Conservation (phyloP, 2,329 filamentous ascomycete species). For the Fusarium sp. region DNA sequence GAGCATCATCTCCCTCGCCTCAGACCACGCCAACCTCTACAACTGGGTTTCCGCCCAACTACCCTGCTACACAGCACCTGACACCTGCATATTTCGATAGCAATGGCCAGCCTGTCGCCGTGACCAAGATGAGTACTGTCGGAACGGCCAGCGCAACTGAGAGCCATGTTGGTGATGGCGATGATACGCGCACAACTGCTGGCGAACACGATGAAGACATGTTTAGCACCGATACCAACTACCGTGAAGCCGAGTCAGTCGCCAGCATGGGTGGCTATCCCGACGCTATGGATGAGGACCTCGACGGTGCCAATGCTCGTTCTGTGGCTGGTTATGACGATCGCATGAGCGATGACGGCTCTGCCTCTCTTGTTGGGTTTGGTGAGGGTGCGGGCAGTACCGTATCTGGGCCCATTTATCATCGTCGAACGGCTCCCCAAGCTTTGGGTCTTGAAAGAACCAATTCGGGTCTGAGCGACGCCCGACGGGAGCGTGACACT, state of each 20-base stretch:
- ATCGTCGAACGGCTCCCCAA: conserved; percentile 58
- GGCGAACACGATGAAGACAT: conserved; percentile 73
- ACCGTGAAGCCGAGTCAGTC: conserved; percentile 66
- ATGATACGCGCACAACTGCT: conserved; percentile 61
- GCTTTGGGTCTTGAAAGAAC: conserved; percentile 60
- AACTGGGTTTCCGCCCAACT: conserved; percentile 54
- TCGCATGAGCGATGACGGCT: conserved; percentile 86
- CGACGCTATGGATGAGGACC: conserved; percentile 65
- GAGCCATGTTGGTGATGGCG: conserved; percentile 68
- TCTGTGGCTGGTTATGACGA: conserved; percentile 67
- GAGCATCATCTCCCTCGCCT: conserved; percentile 54
- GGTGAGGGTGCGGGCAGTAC: conserved; percentile 91
- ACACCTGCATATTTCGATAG: conserved; percentile 83
- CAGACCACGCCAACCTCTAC: conserved; percentile 63
- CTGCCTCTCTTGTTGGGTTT: conserved; percentile 87
- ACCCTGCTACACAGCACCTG: conserved; percentile 52
- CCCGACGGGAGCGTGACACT: conserved; percentile 49
- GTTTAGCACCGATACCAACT: conserved; percentile 73
- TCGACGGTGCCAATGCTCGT: conserved; percentile 56
- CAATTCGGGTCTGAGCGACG: conserved; percentile 63
- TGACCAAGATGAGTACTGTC: conserved; percentile 86
- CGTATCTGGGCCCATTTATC: conserved; percentile 80
- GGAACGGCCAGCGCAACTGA: conserved; percentile 90
- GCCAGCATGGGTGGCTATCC: conserved; percentile 61
- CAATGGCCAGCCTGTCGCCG: conserved; percentile 72